These are phyloP conservation scores for Geotrichum bryndzae DNA, from an alignment of 1,139 yeast genomes.

Conservation along the genomic window DNA sequence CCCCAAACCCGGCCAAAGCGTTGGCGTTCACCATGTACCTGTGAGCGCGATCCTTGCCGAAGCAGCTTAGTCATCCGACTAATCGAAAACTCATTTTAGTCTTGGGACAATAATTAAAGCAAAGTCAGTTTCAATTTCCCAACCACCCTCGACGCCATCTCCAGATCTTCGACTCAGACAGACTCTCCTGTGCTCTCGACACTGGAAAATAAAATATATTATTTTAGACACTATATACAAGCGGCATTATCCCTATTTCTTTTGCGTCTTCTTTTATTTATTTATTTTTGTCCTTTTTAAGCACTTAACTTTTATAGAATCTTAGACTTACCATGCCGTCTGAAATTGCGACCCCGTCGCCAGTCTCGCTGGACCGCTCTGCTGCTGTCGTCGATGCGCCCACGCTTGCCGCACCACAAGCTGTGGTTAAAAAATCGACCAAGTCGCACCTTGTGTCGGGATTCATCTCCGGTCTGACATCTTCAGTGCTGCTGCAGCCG, in stretches of 20 bases:
- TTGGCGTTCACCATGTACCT: not conserved
- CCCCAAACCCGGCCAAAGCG: not conserved
- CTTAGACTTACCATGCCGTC: not conserved
- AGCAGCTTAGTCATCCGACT: not conserved
- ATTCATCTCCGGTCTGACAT: constrained; percentile 76
- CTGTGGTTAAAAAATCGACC: constrained; percentile 8
- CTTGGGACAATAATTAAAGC: not conserved
- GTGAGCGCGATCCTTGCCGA: not conserved
- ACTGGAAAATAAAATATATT: not conserved
- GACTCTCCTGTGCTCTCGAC: not conserved
- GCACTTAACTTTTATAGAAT: not conserved
- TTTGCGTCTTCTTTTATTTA: not conserved
- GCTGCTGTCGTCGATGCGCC: not conserved
- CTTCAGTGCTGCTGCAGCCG: constrained; percentile 81
- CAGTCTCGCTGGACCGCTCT: not conserved
- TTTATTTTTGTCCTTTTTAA: not conserved
- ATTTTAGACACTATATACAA: not conserved
- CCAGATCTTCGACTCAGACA: not conserved
- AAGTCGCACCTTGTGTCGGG: constrained; percentile 67
- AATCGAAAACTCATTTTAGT: not conserved
- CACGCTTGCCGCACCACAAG: not conserved
- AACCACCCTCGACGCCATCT: not conserved
- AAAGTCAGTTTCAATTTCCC: not conserved
- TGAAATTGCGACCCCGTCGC: not conserved
- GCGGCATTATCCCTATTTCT: not conserved